Evolutionary conservation across 2,329 filamentous ascomycete genomes (phyloP).

Genomic region (Pseudocercospora vitis): DNA sequence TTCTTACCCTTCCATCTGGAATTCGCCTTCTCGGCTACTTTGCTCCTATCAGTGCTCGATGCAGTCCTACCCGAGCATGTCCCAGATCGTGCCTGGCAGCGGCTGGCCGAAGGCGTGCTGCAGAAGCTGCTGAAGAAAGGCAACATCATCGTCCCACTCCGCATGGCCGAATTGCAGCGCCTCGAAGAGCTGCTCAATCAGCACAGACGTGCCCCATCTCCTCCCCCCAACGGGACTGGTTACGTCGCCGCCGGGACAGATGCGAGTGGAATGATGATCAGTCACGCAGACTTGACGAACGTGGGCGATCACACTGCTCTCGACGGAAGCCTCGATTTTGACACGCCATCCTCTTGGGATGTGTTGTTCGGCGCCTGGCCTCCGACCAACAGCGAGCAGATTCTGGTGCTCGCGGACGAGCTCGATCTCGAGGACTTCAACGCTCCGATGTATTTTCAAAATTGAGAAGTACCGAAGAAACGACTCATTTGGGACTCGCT

Average conservation of each 20-base stretch:
- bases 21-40: constrained; percentile 25
- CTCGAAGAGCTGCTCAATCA: constrained; percentile 19
- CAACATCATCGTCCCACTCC: constrained; percentile 25
- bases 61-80: constrained; percentile 25
- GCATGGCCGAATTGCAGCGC: constrained; percentile 24
- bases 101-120: constrained; percentile 20
- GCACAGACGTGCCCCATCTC: neutral
- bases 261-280: neutral
- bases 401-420: constrained; percentile 4
- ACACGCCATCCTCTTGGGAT: constrained; percentile 2
- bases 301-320: neutral
- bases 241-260: neutral
- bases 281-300: neutral
- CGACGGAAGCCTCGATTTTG: neutral
- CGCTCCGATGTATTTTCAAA: constrained; percentile 4
- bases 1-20: constrained; percentile 31
- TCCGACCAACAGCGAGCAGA: constrained; percentile 2
- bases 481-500: no score
- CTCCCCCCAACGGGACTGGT: neutral
- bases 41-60: constrained; percentile 24
- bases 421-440: neutral
- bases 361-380: constrained; percentile 5
- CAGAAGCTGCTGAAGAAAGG: constrained; percentile 27
- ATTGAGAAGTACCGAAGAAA: no score
- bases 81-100: constrained; percentile 20